Evolutionary conservation across 2,329 filamentous ascomycete species (phyloP), one percentile per base, ranked within the genome.

Genomic region (Pseudogymnoascus destructans): DNA sequence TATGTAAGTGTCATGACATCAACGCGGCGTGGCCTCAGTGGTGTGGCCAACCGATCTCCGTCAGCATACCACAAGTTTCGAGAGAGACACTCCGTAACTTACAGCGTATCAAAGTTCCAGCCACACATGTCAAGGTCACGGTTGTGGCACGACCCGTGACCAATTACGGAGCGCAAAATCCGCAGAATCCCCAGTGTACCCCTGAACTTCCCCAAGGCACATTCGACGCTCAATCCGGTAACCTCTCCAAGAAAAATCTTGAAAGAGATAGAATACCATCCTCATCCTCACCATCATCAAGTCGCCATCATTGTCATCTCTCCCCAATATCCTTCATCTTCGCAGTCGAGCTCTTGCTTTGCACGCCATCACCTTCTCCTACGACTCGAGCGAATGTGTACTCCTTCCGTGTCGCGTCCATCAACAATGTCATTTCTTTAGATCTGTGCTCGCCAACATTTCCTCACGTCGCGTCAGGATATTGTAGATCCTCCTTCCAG

Each of bases 361-460:
- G 58, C 59, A 61, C 61, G 46, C 61, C 56, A 42, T 57, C 57
- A 35, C 58, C 61, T 61, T 61, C 61, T 62, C 59, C 61, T 62
- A 59, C 59, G 57, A 58, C 63, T 60, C 63, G 64, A 64, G 63
- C 62, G 59, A 58, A 65, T 66, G 62, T 62, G 61, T 63, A 62
- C 59, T 59, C 23, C 59, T 61, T 61, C 23, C 57, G 59, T 57
- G 23, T 61, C 55, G 58, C 33, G 55, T 58, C 59, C 36, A 60
- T 63, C 59, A 62, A 60, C 60, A 62, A 66, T 66, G 65, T 65
- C 65, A 65, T 63, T 68, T 65, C 61, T 66, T 66, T 68, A 66
- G 64, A 55, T 42, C 27, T 33, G 27, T 27, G 49, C 54, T 19
- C 17, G 27, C 21, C 25, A 32, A 55, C 54, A 57, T 38, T 64